Conservation (phyloP, 371 early-diverging fungal genomes). For the Mucor indicus region DNA sequence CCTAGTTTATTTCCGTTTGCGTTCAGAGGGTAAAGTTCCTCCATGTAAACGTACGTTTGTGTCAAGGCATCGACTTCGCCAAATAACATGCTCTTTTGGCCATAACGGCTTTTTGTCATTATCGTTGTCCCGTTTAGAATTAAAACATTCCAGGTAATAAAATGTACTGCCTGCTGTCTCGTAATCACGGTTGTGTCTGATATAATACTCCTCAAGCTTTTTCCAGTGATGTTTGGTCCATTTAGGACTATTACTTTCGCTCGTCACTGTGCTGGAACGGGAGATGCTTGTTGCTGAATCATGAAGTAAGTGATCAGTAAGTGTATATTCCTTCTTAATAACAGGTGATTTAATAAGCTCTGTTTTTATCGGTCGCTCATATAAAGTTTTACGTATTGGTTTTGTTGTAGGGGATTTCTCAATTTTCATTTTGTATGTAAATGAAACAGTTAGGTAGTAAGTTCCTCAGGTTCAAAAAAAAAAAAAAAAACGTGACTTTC, state of each 20-base stretch:
- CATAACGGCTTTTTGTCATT: slow-evolving; percentile 11
- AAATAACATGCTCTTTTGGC: slow-evolving; percentile 11
- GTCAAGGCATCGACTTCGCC: slow-evolving; percentile 20
- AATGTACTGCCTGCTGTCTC: slow-evolving; percentile 11
- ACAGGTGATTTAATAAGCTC: neutral
- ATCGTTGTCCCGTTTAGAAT: neutral
- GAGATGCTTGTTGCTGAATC: neutral
- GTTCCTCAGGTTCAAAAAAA: neutral
- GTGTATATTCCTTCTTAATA: neutral
- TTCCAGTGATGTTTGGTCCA: slow-evolving; percentile 21
- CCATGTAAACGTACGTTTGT: slow-evolving; percentile 9
- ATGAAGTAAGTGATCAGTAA: neutral
- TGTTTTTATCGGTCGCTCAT: neutral
- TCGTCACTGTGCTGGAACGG: neutral
- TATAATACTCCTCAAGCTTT: slow-evolving; percentile 17
- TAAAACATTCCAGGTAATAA: slow-evolving; percentile 9
- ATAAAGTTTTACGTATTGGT: neutral
- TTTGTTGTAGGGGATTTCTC: too few species aligned
- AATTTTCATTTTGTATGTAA: neutral
- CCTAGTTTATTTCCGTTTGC: too few species aligned
- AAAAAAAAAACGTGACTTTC: neutral
- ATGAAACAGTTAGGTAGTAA: too few species aligned
- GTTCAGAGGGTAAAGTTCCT: slow-evolving; percentile 14
- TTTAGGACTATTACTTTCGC: neutral
- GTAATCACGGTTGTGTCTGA: slow-evolving; percentile 10